Conservation (phyloP, 2,329 filamentous ascomycete genomes). For the Coniella vitis region DNA sequence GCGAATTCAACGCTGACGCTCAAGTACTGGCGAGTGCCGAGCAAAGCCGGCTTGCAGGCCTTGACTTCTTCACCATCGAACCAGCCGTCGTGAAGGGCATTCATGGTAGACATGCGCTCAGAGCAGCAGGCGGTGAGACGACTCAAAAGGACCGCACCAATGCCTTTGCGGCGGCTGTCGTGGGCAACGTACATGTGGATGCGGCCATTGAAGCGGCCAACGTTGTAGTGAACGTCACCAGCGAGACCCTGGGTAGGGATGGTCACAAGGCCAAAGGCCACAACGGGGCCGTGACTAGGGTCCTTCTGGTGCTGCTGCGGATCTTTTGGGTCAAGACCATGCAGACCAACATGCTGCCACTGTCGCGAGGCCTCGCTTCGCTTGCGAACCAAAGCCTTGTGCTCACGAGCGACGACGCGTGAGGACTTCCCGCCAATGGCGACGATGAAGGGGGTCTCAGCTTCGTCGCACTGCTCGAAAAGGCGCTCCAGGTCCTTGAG, state of each 20-base stretch:
- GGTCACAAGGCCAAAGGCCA: constrained; percentile 13
- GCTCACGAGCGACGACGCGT: not conserved
- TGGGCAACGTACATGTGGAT: constrained; percentile 12
- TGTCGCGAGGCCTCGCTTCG: not conserved
- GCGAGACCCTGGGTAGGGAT: constrained; percentile 5
- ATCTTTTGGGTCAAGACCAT: not conserved
- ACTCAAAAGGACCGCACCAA: constrained; percentile 11
- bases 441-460: constrained; percentile 14
- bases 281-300: not conserved
- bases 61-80: not conserved
- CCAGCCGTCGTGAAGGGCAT: constrained; percentile 3
- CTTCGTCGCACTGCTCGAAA: constrained; percentile 3
- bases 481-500: constrained; percentile 6
- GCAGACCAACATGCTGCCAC: not conserved
- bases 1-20: constrained; percentile 11
- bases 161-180: constrained; percentile 8
- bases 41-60: constrained; percentile 1
- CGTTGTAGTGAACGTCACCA: constrained; percentile 3
- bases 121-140: constrained; percentile 11
- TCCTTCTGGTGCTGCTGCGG: not conserved
- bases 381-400: not conserved
- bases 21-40: constrained; percentile 7
- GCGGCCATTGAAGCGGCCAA: constrained; percentile 11
- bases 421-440: constrained; percentile 2
- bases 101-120: not conserved